Percentiles rank a stretch among this genome's conserved stretches.
phyloP scores from a whole-genome alignment of 2,329 filamentous ascomycete genomes.

The Dendryphion nanum region DNA sequence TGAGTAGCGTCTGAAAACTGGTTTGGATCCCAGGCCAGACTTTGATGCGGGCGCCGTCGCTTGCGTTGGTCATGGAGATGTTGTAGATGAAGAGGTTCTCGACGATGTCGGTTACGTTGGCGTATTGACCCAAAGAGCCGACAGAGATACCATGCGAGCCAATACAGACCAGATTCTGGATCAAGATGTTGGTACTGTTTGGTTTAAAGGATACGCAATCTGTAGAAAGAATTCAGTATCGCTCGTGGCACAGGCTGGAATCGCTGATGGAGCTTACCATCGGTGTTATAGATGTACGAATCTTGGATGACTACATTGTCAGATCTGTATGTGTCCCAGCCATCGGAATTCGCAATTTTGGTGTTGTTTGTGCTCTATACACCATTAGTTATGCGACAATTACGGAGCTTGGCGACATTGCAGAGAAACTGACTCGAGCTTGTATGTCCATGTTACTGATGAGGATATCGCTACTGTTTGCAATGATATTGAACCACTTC shows the following conservation, averaged over 20 bases:
- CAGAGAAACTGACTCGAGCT: constrained; percentile 46
- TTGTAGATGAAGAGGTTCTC: constrained; percentile 56
- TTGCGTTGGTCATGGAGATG: constrained; percentile 40
- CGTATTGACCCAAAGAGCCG: constrained; percentile 69
- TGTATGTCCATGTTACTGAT: constrained; percentile 63
- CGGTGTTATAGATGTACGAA: constrained; percentile 62
- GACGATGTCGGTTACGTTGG: constrained; percentile 63
- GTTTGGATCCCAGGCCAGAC: constrained; percentile 64
- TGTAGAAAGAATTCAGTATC: neutral
- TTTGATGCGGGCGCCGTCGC: constrained; percentile 70
- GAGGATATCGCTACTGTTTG: constrained; percentile 63
- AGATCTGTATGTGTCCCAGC: constrained; percentile 62
- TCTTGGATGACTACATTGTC: constrained; percentile 65
- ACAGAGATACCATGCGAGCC: constrained; percentile 72
- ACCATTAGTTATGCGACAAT: constrained; percentile 27
- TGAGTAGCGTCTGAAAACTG: constrained; percentile 58
- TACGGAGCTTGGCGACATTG: constrained; percentile 16
- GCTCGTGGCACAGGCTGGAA: neutral
- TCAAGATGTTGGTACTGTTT: constrained; percentile 66
- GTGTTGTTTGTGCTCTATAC: neutral
- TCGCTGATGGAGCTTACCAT: no score
- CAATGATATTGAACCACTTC: constrained; percentile 65
- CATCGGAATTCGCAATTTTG: constrained; percentile 1
- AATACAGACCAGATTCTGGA: constrained; percentile 66
- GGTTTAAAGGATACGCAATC: constrained; percentile 75